Evolutionary conservation across 352 stramenopile species (phyloP).

Genomic region (Globisporangium canariense): DNA sequence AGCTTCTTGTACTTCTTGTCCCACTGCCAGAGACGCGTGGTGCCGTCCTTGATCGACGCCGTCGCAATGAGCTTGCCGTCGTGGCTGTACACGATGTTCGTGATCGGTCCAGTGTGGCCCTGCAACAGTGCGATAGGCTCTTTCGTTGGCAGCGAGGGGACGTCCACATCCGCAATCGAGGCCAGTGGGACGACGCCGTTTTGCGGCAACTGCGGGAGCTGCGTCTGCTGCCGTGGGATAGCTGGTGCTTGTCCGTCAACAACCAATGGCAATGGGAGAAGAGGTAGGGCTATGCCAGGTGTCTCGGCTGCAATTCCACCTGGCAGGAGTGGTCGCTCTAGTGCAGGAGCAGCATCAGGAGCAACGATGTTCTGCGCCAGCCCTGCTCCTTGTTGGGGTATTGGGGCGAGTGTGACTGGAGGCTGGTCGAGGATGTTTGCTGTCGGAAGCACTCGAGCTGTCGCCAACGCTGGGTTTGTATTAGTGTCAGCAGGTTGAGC

Average conservation of each 20-base stretch:
- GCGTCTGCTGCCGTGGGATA: slow-evolving; percentile 24
- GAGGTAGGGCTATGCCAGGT: background rate
- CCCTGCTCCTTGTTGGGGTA: background rate
- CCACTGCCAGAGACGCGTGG: slow-evolving; percentile 64
- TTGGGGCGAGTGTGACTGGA: background rate
- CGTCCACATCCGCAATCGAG: slow-evolving; percentile 43
- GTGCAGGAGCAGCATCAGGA: background rate
- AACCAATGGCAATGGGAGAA: slow-evolving; percentile 1
- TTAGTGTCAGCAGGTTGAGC: background rate
- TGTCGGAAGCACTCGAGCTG: background rate
- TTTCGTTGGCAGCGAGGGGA: slow-evolving; percentile 37
- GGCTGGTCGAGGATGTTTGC: background rate
- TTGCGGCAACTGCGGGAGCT: slow-evolving; percentile 51
- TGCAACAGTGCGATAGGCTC: slow-evolving; percentile 66
- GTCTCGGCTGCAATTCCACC: slow-evolving; percentile 22
- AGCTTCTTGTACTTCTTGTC: slow-evolving; percentile 61
- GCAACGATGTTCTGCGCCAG: background rate
- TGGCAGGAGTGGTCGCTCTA: slow-evolving; percentile 8
- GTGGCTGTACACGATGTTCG: slow-evolving; percentile 92
- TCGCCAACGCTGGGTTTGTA: background rate
- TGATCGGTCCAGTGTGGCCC: slow-evolving; percentile 92
- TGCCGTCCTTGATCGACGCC: slow-evolving; percentile 93
- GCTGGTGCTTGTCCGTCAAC: background rate
- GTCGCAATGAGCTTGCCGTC: slow-evolving; percentile 90
- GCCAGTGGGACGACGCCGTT: slow-evolving; percentile 32